Evolutionary conservation across 1,139 yeast species (phyloP).

Genomic region (Kodamaea alishanica): DNA sequence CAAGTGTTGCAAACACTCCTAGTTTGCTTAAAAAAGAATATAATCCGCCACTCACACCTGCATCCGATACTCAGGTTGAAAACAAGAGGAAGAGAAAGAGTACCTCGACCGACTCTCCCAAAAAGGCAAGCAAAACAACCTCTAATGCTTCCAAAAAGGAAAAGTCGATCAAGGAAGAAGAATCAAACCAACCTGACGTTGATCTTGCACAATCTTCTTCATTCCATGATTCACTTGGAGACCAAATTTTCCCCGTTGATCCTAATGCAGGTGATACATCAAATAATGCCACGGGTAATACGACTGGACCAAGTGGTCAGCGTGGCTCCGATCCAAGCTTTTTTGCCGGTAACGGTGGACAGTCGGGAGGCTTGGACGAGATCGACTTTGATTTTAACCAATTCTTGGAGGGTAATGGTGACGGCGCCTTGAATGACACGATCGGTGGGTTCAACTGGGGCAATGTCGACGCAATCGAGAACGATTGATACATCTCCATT

Average conservation of each 20-base stretch:
- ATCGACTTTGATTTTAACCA: constrained; percentile 55
- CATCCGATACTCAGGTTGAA: constrained; percentile 35
- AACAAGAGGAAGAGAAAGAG: constrained; percentile 28
- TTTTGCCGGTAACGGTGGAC: constrained; percentile 19
- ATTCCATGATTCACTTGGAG: constrained; percentile 30
- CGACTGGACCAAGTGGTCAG: no score
- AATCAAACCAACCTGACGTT: constrained; percentile 17
- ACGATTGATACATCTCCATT: constrained; percentile 19
- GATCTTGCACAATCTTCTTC: constrained; percentile 26
- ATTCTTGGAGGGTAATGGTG: constrained; percentile 44
- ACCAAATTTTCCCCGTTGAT: constrained; percentile 38
- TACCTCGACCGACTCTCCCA: constrained; percentile 32
- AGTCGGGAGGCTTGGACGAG: constrained; percentile 32
- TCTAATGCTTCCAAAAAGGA: constrained; percentile 21
- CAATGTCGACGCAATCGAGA: constrained; percentile 49
- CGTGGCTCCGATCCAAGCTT: constrained; percentile 9
- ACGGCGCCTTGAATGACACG: constrained; percentile 32
- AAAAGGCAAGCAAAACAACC: constrained; percentile 17
- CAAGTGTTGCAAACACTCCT: constrained; percentile 22
- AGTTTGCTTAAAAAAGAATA: constrained; percentile 33
- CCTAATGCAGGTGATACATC: constrained; percentile 26
- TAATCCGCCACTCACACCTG: constrained; percentile 43
- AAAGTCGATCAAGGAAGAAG: constrained; percentile 23
- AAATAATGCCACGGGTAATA: constrained; percentile 7
- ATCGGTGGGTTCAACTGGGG: constrained; percentile 52